Evolutionary conservation across 2,329 filamentous ascomycete species (phyloP).

Genomic region (Fusarium sp.): DNA sequence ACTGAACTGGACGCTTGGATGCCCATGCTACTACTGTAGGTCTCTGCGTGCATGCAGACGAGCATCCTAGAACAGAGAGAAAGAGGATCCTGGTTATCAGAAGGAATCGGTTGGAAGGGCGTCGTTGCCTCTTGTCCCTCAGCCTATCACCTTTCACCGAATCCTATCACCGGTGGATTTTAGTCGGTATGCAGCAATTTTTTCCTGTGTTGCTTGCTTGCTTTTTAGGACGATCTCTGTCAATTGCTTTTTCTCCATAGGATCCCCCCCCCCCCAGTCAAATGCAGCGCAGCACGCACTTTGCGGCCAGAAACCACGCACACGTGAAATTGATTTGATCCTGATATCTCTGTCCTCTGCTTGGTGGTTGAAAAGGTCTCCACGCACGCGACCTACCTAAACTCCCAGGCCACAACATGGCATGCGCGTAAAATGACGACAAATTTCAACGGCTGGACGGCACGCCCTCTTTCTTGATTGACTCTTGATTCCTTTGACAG

Average conservation of each 20-base stretch:
- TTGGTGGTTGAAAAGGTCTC: conserved; percentile 16
- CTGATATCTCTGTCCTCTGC: conserved; percentile 1
- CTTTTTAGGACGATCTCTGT: conserved; percentile 27
- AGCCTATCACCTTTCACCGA: conserved; percentile 34
- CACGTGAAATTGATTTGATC: background rate
- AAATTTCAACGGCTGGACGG: conserved; percentile 35
- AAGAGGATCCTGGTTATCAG: conserved; percentile 18
- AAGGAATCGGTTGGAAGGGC: conserved; percentile 32
- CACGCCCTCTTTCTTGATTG: conserved; percentile 19
- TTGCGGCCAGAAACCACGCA: conserved; percentile 7
- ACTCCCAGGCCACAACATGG: conserved; percentile 22
- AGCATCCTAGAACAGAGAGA: conserved; percentile 15
- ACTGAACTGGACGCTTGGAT: conserved; percentile 6
- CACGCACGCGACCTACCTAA: conserved; percentile 34
- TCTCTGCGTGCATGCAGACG: conserved; percentile 20
- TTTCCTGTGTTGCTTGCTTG: conserved; percentile 17
- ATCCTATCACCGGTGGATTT: conserved; percentile 20
- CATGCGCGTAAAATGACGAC: conserved; percentile 37
- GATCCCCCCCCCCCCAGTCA: background rate
- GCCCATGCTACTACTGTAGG: conserved; percentile 2
- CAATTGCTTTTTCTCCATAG: conserved; percentile 12
- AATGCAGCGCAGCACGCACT: background rate
- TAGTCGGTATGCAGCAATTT: conserved; percentile 21
- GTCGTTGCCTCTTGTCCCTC: conserved; percentile 13
- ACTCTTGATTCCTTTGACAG: conserved; percentile 3